Evolutionary conservation across 2,329 filamentous ascomycete species (phyloP).

Genomic region (Scopulariopsis brevicaulis): DNA sequence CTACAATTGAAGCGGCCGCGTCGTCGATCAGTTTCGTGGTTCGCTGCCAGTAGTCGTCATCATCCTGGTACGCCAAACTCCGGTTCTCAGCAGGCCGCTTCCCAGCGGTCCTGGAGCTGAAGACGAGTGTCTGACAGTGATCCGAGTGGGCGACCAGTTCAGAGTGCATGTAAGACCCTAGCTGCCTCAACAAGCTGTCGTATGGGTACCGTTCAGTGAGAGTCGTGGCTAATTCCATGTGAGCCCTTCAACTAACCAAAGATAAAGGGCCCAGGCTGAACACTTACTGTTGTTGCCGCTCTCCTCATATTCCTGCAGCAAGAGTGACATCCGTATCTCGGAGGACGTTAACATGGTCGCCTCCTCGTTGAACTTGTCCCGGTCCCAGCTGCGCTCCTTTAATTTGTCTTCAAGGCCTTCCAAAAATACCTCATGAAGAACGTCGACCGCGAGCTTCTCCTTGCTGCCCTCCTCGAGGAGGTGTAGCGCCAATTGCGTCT

Average conservation of each 20-base stretch:
- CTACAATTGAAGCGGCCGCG: background rate
- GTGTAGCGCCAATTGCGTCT: slow-evolving; percentile 39
- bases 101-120: background rate
- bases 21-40: slow-evolving; percentile 1
- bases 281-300: slow-evolving; percentile 15
- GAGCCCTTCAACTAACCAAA: background rate
- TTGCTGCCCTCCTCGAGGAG: slow-evolving; percentile 37
- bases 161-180: slow-evolving; percentile 18
- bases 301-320: slow-evolving; percentile 17
- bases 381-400: slow-evolving; percentile 18
- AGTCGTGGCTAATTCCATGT: slow-evolving; percentile 11
- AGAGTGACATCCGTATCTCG: slow-evolving; percentile 18
- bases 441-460: slow-evolving; percentile 36
- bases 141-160: slow-evolving; percentile 19
- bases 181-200: slow-evolving; percentile 20
- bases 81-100: background rate
- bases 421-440: slow-evolving; percentile 43
- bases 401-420: slow-evolving; percentile 40
- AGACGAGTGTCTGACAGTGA: slow-evolving; percentile 14
- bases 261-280: background rate
- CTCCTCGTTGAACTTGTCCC: slow-evolving; percentile 21
- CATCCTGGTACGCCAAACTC: background rate
- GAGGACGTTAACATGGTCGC: slow-evolving; percentile 20
- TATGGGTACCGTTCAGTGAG: slow-evolving; percentile 26
- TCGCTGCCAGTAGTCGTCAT: slow-evolving; percentile 4